Conservation (phyloP, 345 rosid species). For the Eucalyptus erythrocorys region DNA sequence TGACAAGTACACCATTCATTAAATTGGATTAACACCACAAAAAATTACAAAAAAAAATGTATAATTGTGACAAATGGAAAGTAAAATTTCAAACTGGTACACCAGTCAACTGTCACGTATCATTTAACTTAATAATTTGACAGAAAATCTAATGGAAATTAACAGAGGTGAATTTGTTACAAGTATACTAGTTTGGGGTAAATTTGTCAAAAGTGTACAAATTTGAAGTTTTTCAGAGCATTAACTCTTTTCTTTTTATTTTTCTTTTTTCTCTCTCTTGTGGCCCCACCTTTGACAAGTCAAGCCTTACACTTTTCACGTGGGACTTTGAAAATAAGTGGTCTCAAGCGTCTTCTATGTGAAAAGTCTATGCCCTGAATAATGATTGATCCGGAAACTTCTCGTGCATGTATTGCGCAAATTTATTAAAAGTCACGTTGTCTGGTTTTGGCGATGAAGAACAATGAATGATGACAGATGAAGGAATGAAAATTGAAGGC, state of each 20-base stretch:
- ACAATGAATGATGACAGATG: neutral
- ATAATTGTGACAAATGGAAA: too few species aligned
- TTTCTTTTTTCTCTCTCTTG: too few species aligned
- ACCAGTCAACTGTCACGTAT: fast-evolving
- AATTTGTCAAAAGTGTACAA: too few species aligned
- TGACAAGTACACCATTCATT: too few species aligned
- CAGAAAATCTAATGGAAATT: too few species aligned
- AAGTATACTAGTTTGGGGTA: fast-evolving
- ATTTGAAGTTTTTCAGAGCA: fast-evolving
- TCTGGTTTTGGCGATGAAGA: neutral
- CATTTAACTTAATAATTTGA: too few species aligned
- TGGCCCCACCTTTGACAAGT: too few species aligned
- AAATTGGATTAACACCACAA: too few species aligned
- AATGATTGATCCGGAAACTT: neutral
- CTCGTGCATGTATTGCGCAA: neutral
- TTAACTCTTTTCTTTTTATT: too few species aligned
- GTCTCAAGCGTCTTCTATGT: neutral
- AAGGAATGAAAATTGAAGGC: neutral
- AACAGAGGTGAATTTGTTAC: too few species aligned
- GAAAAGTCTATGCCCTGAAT: neutral
- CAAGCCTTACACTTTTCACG: neutral
- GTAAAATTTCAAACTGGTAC: too few species aligned
- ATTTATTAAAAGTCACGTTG: neutral
- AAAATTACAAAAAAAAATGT: too few species aligned
- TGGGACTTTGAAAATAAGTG: neutral